Percentiles rank a stretch among this genome's conserved stretches.
Evolutionary conservation across 2,329 filamentous ascomycete genomes (phyloP).

Genomic region (Cordyceps fumosorosea): DNA sequence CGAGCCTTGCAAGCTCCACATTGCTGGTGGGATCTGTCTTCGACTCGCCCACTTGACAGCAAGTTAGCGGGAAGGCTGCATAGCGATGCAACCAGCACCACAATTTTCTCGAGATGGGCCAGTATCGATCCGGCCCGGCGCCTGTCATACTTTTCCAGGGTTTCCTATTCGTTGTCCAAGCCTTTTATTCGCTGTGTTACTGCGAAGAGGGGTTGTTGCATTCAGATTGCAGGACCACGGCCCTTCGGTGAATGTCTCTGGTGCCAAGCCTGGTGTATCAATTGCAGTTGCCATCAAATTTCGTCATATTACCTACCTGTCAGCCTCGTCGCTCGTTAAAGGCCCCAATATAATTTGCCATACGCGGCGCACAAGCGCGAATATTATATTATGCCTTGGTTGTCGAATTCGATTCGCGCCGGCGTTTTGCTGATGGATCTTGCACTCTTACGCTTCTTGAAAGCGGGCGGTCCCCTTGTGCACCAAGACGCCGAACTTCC

Average conservation of each 20-base stretch:
- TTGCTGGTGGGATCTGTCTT: conserved; percentile 1
- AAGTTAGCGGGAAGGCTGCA: neutral
- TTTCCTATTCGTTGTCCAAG: neutral
- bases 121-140: neutral
- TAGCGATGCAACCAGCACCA: conserved; percentile 2
- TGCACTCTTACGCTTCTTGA: no score
- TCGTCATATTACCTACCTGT: neutral
- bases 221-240: neutral
- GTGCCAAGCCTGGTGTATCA: neutral
- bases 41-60: neutral
- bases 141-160: neutral
- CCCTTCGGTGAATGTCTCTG: neutral
- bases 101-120: neutral
- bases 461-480: no score
- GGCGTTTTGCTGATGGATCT: neutral
- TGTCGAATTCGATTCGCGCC: neutral
- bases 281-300: neutral
- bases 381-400: neutral
- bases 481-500: neutral
- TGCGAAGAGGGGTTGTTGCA: neutral
- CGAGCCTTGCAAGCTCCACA: conserved; percentile 12
- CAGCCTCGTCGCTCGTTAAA: neutral
- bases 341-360: neutral
- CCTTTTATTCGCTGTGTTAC: neutral
- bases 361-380: neutral